Evolutionary conservation across 1,284 basidiomycete genomes (phyloP).

Genomic region (Lentinula novae-zelandiae): DNA sequence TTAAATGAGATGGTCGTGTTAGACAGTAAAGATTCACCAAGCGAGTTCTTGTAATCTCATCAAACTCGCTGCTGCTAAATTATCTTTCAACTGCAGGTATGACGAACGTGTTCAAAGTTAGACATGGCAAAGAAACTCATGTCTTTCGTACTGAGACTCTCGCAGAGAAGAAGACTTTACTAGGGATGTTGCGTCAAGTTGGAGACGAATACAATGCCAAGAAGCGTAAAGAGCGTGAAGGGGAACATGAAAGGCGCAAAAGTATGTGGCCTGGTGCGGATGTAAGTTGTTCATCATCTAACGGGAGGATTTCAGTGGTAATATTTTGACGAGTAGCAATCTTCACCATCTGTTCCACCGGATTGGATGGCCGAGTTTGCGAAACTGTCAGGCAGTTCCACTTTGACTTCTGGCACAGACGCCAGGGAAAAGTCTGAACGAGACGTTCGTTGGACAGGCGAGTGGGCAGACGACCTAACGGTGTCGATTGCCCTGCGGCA

Average conservation of each 20-base stretch:
- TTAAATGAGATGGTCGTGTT: conserved; percentile 91
- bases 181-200: conserved; percentile 86
- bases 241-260: conserved; percentile 84
- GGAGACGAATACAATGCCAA: conserved; percentile 89
- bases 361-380: conserved; percentile 71
- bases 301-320: neutral
- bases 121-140: conserved; percentile 89
- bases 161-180: conserved; percentile 83
- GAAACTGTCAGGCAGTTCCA: conserved; percentile 45
- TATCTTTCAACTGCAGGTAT: conserved; percentile 55
- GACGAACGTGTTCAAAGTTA: conserved; percentile 95
- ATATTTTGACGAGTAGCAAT: conserved; percentile 25
- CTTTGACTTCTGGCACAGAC: conserved; percentile 31
- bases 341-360: conserved; percentile 33
- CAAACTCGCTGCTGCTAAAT: conserved; percentile 4
- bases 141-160: conserved; percentile 85
- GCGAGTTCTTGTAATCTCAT: conserved; percentile 39
- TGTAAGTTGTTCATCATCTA: conserved; percentile 33
- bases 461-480: conserved; percentile 88
- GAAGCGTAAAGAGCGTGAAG: conserved; percentile 88
- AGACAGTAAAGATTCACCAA: conserved; percentile 92
- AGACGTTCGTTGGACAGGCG: conserved; percentile 82
- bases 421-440: conserved; percentile 71
- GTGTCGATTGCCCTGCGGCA: conserved; percentile 89
- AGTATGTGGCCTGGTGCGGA: conserved; percentile 67